phyloP scores from a whole-genome alignment of 129 eudicot genomes.

The Rutidosis leptorrhynchoides region DNA sequence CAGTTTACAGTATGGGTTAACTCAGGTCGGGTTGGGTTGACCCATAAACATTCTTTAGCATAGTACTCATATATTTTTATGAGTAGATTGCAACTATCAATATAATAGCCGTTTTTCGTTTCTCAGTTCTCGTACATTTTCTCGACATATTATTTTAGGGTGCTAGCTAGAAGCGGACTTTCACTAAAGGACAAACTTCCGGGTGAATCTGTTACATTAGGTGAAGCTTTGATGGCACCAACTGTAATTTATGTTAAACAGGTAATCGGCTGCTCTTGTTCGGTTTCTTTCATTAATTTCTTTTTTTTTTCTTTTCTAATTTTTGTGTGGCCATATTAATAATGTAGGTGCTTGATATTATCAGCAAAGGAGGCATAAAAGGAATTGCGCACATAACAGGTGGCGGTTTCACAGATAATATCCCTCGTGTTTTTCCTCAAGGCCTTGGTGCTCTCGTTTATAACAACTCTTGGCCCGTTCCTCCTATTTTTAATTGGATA shows the following conservation, averaged over 20 bases:
- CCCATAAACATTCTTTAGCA: background rate
- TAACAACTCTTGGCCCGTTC: conserved; percentile 71
- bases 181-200: conserved; percentile 77
- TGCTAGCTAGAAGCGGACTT: conserved; percentile 58
- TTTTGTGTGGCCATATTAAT: conserved; percentile 17
- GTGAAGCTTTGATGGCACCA: conserved; percentile 91
- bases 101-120: background rate
- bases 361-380: conserved; percentile 83
- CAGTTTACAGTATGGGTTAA: background rate
- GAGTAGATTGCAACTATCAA: background rate
- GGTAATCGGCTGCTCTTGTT: conserved; percentile 32
- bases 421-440: conserved; percentile 89
- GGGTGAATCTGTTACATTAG: conserved; percentile 54
- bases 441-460: conserved; percentile 77
- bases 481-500: conserved; percentile 93
- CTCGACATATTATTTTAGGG: conserved; percentile 40
- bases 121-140: background rate
- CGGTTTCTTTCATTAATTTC: background rate
- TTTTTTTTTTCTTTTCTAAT: background rate
- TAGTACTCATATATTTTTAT: background rate
- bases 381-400: conserved; percentile 98
- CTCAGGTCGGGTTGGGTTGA: background rate
- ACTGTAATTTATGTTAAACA: conserved; percentile 89
- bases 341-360: conserved; percentile 76
- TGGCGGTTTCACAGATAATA: conserved; percentile 92